Percentiles rank a stretch among this genome's conserved stretches.
Conservation (phyloP, 306 rosid species). For the Herpetospermum pedunculosum region DNA sequence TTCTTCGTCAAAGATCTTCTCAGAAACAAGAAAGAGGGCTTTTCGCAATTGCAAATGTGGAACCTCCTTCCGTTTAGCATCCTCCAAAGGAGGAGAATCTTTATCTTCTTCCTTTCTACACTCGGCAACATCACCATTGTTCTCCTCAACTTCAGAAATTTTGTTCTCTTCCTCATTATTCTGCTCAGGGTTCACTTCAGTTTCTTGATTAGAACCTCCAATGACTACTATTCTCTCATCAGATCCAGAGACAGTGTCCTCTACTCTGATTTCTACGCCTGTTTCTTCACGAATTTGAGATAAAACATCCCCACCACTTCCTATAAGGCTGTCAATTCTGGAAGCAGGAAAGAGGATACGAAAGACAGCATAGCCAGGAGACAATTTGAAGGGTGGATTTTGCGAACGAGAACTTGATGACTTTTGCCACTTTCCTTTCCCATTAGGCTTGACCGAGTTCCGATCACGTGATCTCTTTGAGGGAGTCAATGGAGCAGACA, state of each 20-base stretch:
- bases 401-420: conserved; percentile 21
- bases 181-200: conserved; percentile 28
- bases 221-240: conserved; percentile 64
- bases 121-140: conserved; percentile 20
- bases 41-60: conserved; percentile 37
- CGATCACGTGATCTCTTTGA: conserved; percentile 59
- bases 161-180: conserved; percentile 27
- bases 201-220: conserved; percentile 37
- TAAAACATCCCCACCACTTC: conserved; percentile 47
- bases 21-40: conserved; percentile 58
- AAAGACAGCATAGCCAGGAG: conserved; percentile 32
- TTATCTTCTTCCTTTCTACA: conserved; percentile 13
- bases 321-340: conserved; percentile 43
- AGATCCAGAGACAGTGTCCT: conserved; percentile 58
- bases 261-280: conserved; percentile 50
- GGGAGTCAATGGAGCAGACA: conserved; percentile 50
- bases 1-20: conserved; percentile 48
- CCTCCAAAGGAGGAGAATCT: conserved; percentile 24
- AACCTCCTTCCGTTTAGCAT: conserved; percentile 25
- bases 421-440: conserved; percentile 59
- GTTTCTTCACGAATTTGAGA: conserved; percentile 54
- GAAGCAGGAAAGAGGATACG: conserved; percentile 55
- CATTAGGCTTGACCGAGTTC: conserved; percentile 24
- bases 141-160: conserved; percentile 21
- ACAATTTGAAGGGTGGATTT: conserved; percentile 17